Percentiles rank a stretch among this genome's conserved stretches.
Conservation (phyloP, 305 asterid genomes). For the Fraxinus dipetala region DNA sequence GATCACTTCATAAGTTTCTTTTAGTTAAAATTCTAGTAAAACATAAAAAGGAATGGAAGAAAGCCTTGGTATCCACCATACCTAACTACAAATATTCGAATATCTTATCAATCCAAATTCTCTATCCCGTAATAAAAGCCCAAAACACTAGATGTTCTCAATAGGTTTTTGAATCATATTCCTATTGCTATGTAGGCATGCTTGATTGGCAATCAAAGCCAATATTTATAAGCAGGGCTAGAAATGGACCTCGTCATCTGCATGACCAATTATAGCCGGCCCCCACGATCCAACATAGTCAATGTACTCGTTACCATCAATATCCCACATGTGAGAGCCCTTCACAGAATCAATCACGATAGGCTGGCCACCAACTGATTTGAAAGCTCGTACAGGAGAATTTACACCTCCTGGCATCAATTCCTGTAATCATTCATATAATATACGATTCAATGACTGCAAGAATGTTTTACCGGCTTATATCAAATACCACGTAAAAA, state of each 20-base stretch:
- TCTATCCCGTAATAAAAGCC: not conserved
- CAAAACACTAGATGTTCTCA: not conserved
- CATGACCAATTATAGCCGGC: conserved; percentile 98
- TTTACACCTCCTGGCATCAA: conserved; percentile 99
- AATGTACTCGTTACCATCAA: conserved; percentile 95
- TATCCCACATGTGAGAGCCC: conserved; percentile 94
- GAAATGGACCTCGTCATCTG: conserved; percentile 82
- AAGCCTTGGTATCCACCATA: not conserved
- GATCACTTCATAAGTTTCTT: not conserved
- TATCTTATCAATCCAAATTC: not conserved
- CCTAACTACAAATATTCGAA: not conserved
- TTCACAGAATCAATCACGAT: conserved; percentile 80
- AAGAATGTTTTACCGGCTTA: not conserved
- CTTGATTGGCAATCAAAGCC: not conserved
- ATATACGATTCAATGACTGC: conserved; percentile 6
- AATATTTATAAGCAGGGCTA: conserved; percentile 14
- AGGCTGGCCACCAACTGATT: conserved; percentile 98
- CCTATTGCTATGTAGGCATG: not conserved
- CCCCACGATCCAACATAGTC: conserved; percentile 99
- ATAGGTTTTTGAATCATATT: not conserved
- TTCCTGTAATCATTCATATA: conserved; percentile 48
- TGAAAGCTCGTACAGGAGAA: conserved; percentile 98
- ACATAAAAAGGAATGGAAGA: not conserved
- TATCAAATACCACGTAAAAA: not conserved
- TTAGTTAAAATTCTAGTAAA: not conserved